Base-by-base conservation (phyloP, 2,329 filamentous ascomycete species). In the Colletotrichum lindemuthianum region DNA sequence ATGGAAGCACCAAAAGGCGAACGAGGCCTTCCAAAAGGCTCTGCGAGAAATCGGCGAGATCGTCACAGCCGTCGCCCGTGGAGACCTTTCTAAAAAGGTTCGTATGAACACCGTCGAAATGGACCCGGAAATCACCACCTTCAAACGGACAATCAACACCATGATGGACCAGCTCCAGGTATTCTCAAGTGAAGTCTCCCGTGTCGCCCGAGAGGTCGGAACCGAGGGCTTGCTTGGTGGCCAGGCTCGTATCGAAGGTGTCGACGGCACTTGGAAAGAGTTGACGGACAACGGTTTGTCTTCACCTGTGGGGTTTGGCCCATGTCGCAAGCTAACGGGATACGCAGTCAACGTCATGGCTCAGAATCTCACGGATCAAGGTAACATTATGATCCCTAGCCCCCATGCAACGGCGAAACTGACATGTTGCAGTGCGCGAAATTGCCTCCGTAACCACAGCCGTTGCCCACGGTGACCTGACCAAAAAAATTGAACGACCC, bases 151-250 rank as follows among this genome's bases (percentile, higher is more conserved):
- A 67, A 98, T 98, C 81, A 98, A 98, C 77, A 96, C 92, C 70
- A 98, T 98, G 95, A 97, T 98, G 88, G 95, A 98, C 75, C 95
- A 97, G 78, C 85, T 98, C 65, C 94, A 97, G 76, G 92, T 96
- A 65, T 98, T 98, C 78, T 95, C 95, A 69, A 96, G 92, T 77
- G 94, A 98, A 81, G 95, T 98, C 73, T 97, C 95, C 39, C 91
- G 93, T 70, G 90, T 98, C 70, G 95, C 95, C 57, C 92, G 93
- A 76, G 95, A 98, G 78, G 95, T 98, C 82, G 95, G 95, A 71
- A 98, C 95, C 11, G 94, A 98, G 77, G 95, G 95, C 74, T 90
- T 96, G 68, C 88, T 98, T 45, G 95, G 95, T 72, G 95, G 95
- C 47, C 95, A 98, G 77, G 95, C 95, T 64, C 91, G 93, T 76